Evolutionary conservation across 176 grass and related monocot genomes (phyloP), one percentile per base, ranked within the genome.

Genomic region (Triticum urartu): DNA sequence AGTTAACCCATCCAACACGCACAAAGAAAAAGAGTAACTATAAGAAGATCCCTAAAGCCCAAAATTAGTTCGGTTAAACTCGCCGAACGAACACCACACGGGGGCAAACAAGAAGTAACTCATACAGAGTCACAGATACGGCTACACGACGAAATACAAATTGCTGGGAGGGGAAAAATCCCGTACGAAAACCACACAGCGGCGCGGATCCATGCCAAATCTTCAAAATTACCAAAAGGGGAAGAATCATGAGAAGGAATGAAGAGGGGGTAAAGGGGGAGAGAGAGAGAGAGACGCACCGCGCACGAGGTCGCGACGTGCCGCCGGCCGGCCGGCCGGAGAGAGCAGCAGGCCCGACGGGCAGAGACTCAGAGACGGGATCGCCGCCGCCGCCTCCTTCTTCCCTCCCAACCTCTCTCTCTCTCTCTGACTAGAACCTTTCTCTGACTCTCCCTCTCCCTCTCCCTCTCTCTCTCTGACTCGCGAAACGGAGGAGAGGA

Each of bases 221-320:
- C 33, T 12, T 8, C 80, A 65, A 34, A 34, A 34, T 45, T 33
- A 4, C 26, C 22, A 15, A 9, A 18, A 9, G 5, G 71, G 26
- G 5, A 17, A 45, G 26, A 81, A n/a, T 3, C 77, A 68, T 5
- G 50, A 28, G 45, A 20, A 21, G 25, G 14, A 28, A 43, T 10
- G 47, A 69, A 48, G 33, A 75, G 62, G 45, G 9, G 26, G 26
- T 26, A 26, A 26, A 26, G 26, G 26, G 26, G 26, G 26, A 1
- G 42, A 28, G 14, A 10, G 42, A 28, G 14, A 10, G 69, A 62
- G 83, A 85, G 42, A 77, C 83, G 83, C 39, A 85, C 72, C 61
- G 69, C 24, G 6, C 18, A 28, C 7, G 25, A 79, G 64, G 88
- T 26, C 38, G 32, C 65, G 69, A 15, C 15, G 50, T 54, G 50